These are phyloP conservation scores for Melastoma candidum DNA, from an alignment of 441 rosid species.

Conservation along the genomic window DNA sequence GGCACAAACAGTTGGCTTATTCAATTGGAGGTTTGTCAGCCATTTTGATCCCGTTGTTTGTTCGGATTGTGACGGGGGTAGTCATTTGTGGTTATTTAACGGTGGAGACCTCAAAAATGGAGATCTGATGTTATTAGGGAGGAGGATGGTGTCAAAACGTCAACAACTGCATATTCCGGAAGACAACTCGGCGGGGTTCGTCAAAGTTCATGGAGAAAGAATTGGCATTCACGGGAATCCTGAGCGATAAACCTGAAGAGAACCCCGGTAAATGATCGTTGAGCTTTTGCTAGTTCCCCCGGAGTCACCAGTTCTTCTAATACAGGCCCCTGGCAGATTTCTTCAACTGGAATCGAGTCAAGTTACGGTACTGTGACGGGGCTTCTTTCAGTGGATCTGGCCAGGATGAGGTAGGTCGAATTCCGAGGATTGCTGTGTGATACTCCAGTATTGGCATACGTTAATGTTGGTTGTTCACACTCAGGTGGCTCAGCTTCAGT, in stretches of 20 bases:
- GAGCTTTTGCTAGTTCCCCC: background rate
- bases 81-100: no score
- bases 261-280: conserved; percentile 4
- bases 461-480: no score
- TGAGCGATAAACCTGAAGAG: conserved; percentile 7
- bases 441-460: background rate
- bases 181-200: conserved; percentile 8
- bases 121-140: conserved; percentile 2
- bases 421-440: background rate
- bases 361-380: conserved; percentile 55
- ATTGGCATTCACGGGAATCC: conserved; percentile 9
- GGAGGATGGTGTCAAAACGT: conserved; percentile 10
- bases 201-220: conserved; percentile 9
- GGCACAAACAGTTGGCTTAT: conserved; percentile 35
- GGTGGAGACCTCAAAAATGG: background rate
- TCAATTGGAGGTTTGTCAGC: conserved; percentile 11
- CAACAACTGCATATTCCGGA: conserved; percentile 2
- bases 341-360: conserved; percentile 56
- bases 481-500: conserved; percentile 9
- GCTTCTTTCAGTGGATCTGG: conserved; percentile 52
- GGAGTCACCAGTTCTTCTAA: background rate
- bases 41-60: background rate
- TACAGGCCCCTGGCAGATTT: conserved; percentile 24
- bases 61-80: no score
- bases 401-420: conserved; percentile 37